Evolutionary conservation across 371 early-diverging fungal species (phyloP), one percentile per base, ranked within the genome.

Genomic region (Basidiobolus meristosporus): DNA sequence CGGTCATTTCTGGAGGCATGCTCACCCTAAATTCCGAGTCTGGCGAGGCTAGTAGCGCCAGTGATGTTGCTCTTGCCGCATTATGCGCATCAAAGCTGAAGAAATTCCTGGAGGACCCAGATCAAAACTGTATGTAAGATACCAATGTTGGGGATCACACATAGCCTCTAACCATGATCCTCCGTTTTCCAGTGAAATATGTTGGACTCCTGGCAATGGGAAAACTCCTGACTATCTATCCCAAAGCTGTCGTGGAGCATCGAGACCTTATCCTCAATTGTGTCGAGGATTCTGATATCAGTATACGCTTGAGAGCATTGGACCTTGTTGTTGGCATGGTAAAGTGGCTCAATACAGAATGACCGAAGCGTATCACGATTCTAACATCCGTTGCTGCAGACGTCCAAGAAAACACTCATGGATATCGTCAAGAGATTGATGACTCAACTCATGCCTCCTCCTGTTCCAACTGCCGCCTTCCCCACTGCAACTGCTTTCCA

Each of bases 31-130:
- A 36, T 3, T 52, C 54, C 16, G 69, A 71, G 15, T 63, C 68
- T 31, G 75, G 70, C 26, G 57, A 65, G 9, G 67, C 62, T 1
- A 58, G 68, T 55, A 39, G 44, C 31, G 31, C 59, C 41, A 36
- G 42, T 47, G 26, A 26, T 26, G 26, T 26, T 6, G 68, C 74
- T 1, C 60, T 92, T 39, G 85, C 85, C 5, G 63, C 66, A 14
- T 72, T 89, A n/a, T 92, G 90, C 42, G 76, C 83, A 6, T 63
- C 56, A n/a, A 91, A 90, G 48, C 55, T 96, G n/a, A 68, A 71
- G 39, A 57, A 65, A 12, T 90, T 93, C 45, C 52, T 91, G 44
- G 80, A 82, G 39, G 82, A 88, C 45, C 60, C 70, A 0, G 97
- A 96, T 58, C 91, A 90, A 49, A 96, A 96, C 54, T 51, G 84